These are phyloP conservation scores for Candida xiaguanensis DNA, from an alignment of 805 yeast species.

Conservation along the genomic window DNA sequence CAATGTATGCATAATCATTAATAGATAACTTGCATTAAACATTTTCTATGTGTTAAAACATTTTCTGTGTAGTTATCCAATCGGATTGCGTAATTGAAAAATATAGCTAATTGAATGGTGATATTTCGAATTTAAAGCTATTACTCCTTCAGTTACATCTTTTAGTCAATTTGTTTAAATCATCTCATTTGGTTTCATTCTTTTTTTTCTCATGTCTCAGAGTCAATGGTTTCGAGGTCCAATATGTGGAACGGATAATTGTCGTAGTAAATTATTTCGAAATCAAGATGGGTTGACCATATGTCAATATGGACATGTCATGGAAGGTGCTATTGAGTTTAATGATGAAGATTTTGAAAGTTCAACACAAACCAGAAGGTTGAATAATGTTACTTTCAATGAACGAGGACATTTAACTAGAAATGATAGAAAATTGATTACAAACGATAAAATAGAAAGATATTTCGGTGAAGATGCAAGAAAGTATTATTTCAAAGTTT, in stretches of 20 bases:
- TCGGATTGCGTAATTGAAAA: too few relatives aligned
- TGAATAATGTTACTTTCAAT: constrained; percentile 19
- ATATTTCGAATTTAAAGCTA: too few relatives aligned
- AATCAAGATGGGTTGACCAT: constrained; percentile 72
- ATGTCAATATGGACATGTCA: constrained; percentile 89
- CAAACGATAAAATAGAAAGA: constrained; percentile 12
- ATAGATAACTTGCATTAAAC: not conserved
- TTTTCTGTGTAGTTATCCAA: too few relatives aligned
- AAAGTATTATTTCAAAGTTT: constrained; percentile 39
- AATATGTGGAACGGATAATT: constrained; percentile 85
- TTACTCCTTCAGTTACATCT: too few relatives aligned
- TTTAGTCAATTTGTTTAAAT: too few relatives aligned
- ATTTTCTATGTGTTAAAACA: too few relatives aligned
- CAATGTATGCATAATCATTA: constrained; percentile 11
- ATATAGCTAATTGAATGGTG: too few relatives aligned
- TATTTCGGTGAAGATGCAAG: constrained; percentile 49
- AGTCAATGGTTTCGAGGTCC: constrained; percentile 63
- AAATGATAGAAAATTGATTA: constrained; percentile 13
- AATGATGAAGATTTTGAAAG: constrained; percentile 78
- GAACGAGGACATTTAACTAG: constrained; percentile 24
- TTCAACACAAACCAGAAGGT: constrained; percentile 52
- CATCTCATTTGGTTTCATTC: too few relatives aligned
- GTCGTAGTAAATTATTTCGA: constrained; percentile 75
- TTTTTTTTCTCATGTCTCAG: constrained; percentile 4
- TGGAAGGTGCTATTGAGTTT: constrained; percentile 72